A percentile compares a stretch with the other conserved stretches of the same genome.
Conservation (phyloP, 495 filamentous ascomycete genomes). For the Copromyces sp. region DNA sequence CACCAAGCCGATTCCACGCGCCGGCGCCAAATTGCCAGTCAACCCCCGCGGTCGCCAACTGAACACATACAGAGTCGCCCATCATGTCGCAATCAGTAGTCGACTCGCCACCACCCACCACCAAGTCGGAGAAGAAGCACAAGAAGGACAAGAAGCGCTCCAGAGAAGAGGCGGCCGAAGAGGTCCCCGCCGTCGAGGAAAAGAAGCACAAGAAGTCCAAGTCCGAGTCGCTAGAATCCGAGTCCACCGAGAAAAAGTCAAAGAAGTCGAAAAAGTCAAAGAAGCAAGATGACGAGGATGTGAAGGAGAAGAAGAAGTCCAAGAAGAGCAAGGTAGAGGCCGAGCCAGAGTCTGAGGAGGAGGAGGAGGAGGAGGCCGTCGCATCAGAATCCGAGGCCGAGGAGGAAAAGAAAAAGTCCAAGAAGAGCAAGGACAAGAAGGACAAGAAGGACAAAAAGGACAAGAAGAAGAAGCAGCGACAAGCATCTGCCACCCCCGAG, state of each 20-base stretch:
- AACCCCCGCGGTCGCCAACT: neutral
- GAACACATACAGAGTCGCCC: neutral
- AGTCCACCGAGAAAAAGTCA: conserved; percentile 6
- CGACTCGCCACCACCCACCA: neutral
- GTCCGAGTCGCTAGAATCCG: conserved; percentile 3
- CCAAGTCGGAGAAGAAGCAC: conserved; percentile 16
- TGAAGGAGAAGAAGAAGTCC: conserved; percentile 18
- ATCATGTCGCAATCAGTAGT: neutral
- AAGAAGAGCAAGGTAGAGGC: conserved; percentile 17
- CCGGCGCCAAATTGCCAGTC: neutral
- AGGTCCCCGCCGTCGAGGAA: neutral
- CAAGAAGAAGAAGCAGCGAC: conserved; percentile 5
- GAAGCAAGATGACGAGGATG: neutral
- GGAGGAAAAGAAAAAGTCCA: conserved; percentile 15
- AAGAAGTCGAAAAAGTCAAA: conserved; percentile 8
- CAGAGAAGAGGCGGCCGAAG: conserved; percentile 7
- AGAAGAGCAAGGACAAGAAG: conserved; percentile 18
- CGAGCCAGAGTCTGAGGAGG: neutral
- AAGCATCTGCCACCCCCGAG: conserved; percentile 5
- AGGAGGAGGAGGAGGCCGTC: conserved; percentile 4
- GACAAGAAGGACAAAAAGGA: conserved; percentile 10
- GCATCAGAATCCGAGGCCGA: neutral
- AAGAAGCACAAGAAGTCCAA: conserved; percentile 19
- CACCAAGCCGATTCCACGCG: neutral
- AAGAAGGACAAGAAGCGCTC: conserved; percentile 6